Percentiles rank a stretch among this genome's conserved stretches.
phyloP scores from a whole-genome alignment of 1,284 basidiomycete genomes.

The Butyriboletus regius region DNA sequence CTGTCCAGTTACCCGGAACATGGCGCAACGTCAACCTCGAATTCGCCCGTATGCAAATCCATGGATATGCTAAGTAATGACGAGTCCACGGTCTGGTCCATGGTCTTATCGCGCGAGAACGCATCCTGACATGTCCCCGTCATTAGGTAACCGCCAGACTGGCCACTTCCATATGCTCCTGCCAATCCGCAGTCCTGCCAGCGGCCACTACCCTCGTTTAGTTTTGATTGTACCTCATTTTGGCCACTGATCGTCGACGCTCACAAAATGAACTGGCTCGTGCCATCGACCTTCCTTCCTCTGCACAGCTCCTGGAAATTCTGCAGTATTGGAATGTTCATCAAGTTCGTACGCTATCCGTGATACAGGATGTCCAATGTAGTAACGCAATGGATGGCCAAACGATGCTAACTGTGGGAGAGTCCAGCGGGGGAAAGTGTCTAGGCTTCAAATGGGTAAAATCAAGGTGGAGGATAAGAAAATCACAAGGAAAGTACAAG shows the following conservation, averaged over 20 bases:
- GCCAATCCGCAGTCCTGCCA: not conserved
- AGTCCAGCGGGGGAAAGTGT: slow-evolving; percentile 17
- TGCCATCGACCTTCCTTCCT: no score
- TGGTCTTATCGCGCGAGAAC: not conserved
- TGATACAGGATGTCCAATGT: slow-evolving; percentile 19
- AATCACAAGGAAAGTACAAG: slow-evolving; percentile 22
- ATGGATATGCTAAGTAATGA: not conserved
- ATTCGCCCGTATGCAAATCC: not conserved
- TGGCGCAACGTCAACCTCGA: slow-evolving; percentile 17
- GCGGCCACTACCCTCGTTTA: not conserved
- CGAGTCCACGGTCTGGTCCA: not conserved
- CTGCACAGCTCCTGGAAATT: no score
- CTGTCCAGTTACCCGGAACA: slow-evolving; percentile 24
- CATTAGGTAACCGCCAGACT: not conserved
- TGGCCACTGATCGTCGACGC: no score
- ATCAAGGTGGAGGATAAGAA: not conserved
- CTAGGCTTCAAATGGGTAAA: slow-evolving; percentile 11
- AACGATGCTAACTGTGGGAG: slow-evolving; percentile 9
- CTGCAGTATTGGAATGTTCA: slow-evolving; percentile 12
- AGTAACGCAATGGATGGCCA: slow-evolving; percentile 6
- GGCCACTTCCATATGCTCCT: not conserved
- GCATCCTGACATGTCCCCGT: not conserved
- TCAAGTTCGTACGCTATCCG: slow-evolving; percentile 24
- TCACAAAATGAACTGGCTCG: no score
- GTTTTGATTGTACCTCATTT: no score